A percentile compares a stretch with the other conserved stretches of the same genome.
phyloP scores from a whole-genome alignment of 2,329 filamentous ascomycete species.

The Neopestalotiopsis sp. region DNA sequence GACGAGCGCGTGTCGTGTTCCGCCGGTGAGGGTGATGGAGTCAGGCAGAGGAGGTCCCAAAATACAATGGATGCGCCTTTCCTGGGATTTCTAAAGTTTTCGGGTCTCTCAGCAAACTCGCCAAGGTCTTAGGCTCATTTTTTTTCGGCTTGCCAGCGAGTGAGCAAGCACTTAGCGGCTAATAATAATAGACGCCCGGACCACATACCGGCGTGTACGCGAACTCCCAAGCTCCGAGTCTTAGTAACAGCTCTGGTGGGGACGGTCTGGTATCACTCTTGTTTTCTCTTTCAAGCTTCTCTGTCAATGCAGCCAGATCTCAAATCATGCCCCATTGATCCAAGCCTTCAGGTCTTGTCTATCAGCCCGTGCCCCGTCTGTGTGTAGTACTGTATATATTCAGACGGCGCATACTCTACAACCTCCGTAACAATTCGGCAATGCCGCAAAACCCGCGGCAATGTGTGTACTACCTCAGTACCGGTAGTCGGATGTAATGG shows the following conservation, averaged over 20 bases:
- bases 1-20: conserved; percentile 5
- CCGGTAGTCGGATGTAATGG: too few relatives aligned
- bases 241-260: conserved; percentile 3
- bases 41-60: not conserved
- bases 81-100: conserved; percentile 20
- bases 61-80: conserved; percentile 11
- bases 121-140: conserved; percentile 15
- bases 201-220: conserved; percentile 7
- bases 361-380: too few relatives aligned
- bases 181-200: conserved; percentile 10
- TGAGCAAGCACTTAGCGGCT: conserved; percentile 2
- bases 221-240: conserved; percentile 1
- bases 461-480: too few relatives aligned
- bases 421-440: too few relatives aligned
- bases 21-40: conserved; percentile 3
- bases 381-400: too few relatives aligned
- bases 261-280: not conserved
- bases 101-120: conserved; percentile 10
- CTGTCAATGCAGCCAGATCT: too few relatives aligned
- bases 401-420: too few relatives aligned
- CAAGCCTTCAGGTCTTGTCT: too few relatives aligned
- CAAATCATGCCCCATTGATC: too few relatives aligned
- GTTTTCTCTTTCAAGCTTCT: not conserved
- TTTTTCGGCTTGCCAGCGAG: conserved; percentile 11
- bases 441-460: too few relatives aligned